Percentiles rank a stretch among this genome's conserved stretches.
Conservation (phyloP, 2,329 filamentous ascomycete genomes). For the Monosporascus sp. region DNA sequence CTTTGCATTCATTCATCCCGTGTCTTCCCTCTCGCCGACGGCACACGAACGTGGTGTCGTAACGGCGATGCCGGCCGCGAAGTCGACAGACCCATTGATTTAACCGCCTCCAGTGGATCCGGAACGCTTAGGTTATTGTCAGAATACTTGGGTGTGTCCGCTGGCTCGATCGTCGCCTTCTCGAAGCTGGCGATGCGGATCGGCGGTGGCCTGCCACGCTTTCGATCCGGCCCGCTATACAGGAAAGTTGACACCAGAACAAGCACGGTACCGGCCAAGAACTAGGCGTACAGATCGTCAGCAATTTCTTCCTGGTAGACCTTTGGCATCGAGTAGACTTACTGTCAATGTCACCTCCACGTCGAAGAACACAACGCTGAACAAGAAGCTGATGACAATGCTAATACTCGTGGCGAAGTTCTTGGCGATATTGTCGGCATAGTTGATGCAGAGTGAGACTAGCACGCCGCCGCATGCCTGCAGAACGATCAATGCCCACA, state of each 20-base stretch:
- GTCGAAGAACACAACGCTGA: conserved; percentile 80
- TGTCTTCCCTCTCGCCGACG: conserved; percentile 22
- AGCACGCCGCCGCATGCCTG: conserved; percentile 82
- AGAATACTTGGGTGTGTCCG: conserved; percentile 23
- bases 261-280: conserved; percentile 70
- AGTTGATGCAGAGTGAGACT: conserved; percentile 75
- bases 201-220: conserved; percentile 55
- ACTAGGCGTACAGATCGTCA: conserved; percentile 46
- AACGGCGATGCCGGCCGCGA: conserved; percentile 27
- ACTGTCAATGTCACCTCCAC: conserved; percentile 69
- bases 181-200: conserved; percentile 70
- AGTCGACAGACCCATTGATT: conserved; percentile 25
- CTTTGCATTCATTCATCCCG: conserved; percentile 20
- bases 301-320: background rate
- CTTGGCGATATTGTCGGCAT: conserved; percentile 85
- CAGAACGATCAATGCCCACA: conserved; percentile 78
- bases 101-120: conserved; percentile 21
- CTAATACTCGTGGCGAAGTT: conserved; percentile 92
- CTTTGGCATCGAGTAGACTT: conserved; percentile 31
- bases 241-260: conserved; percentile 81
- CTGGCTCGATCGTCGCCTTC: conserved; percentile 58
- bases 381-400: conserved; percentile 79
- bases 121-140: conserved; percentile 24
- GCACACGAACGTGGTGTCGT: conserved; percentile 20
- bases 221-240: conserved; percentile 65